A percentile compares a stretch with the other conserved stretches of the same genome.
Conservation (phyloP, 2,329 filamentous ascomycete species). For the Paecilomyces sp. region DNA sequence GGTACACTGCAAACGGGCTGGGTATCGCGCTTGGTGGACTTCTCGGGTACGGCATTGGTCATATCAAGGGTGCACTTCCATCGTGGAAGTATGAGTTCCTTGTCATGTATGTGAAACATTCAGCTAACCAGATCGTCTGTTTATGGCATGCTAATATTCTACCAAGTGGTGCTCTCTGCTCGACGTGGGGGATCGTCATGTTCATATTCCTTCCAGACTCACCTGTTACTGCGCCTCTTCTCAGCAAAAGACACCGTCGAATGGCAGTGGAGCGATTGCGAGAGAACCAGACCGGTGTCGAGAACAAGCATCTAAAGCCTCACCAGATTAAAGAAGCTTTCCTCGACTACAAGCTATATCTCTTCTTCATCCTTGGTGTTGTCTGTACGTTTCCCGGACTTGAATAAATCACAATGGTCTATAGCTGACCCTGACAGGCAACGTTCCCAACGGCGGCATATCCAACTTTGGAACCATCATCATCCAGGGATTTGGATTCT, state of each 20-base stretch:
- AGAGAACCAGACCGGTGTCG: slow-evolving; percentile 53
- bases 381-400: slow-evolving; percentile 27
- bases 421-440: slow-evolving; percentile 20
- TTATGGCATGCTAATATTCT: background rate
- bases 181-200: slow-evolving; percentile 54
- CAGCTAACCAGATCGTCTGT: background rate
- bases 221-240: slow-evolving; percentile 47
- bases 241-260: slow-evolving; percentile 45
- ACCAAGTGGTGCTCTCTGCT: slow-evolving; percentile 44
- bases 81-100: slow-evolving; percentile 64
- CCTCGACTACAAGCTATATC: slow-evolving; percentile 51
- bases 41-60: slow-evolving; percentile 54
- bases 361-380: slow-evolving; percentile 48
- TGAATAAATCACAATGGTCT: background rate
- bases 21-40: slow-evolving; percentile 54
- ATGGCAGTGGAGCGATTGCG: slow-evolving; percentile 50
- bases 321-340: slow-evolving; percentile 52
- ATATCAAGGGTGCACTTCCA: slow-evolving; percentile 49
- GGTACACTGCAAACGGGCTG: slow-evolving; percentile 54
- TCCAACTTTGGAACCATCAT: slow-evolving; percentile 54
- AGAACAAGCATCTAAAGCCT: slow-evolving; percentile 50
- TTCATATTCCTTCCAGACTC: slow-evolving; percentile 52
- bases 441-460: slow-evolving; percentile 51
- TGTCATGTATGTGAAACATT: slow-evolving; percentile 40
- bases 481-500: slow-evolving; percentile 52